phyloP scores from a whole-genome alignment of 1,139 yeast species.

The Debaryomyces singareniensis region DNA sequence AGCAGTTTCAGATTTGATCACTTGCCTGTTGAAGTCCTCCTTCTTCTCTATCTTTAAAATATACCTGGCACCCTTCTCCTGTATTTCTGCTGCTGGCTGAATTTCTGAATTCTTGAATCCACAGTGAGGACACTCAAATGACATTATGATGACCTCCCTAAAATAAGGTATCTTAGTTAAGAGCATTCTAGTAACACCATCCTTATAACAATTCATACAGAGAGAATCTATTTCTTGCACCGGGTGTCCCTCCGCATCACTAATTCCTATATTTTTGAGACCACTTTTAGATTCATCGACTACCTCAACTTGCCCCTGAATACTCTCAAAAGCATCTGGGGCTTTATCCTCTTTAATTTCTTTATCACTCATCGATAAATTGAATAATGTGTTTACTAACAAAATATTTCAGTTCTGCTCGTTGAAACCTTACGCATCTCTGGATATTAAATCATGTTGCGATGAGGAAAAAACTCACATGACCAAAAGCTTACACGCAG shows the following conservation, averaged over 20 bases:
- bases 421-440: no score
- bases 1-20: slow-evolving; percentile 86
- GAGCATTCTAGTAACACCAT: slow-evolving; percentile 77
- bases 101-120: slow-evolving; percentile 86
- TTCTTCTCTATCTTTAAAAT: slow-evolving; percentile 62
- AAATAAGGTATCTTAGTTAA: slow-evolving; percentile 89
- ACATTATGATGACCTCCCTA: slow-evolving; percentile 88
- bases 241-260: slow-evolving; percentile 89
- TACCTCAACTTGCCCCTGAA: slow-evolving; percentile 52
- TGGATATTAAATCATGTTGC: no score
- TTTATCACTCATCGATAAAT: no score
- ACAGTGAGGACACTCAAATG: slow-evolving; percentile 95
- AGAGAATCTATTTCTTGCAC: slow-evolving; percentile 92
- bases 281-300: slow-evolving; percentile 12
- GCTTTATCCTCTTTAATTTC: not conserved
- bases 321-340: slow-evolving; percentile 17
- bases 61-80: slow-evolving; percentile 80
- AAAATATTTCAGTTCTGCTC: no score
- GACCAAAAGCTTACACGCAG: no score
- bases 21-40: slow-evolving; percentile 80
- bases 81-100: slow-evolving; percentile 87
- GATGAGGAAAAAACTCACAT: no score
- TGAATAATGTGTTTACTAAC: no score
- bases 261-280: slow-evolving; percentile 49
- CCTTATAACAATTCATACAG: slow-evolving; percentile 91